Base-by-base conservation (phyloP, 805 yeast genomes). In the Candida dajiaensis region DNA sequence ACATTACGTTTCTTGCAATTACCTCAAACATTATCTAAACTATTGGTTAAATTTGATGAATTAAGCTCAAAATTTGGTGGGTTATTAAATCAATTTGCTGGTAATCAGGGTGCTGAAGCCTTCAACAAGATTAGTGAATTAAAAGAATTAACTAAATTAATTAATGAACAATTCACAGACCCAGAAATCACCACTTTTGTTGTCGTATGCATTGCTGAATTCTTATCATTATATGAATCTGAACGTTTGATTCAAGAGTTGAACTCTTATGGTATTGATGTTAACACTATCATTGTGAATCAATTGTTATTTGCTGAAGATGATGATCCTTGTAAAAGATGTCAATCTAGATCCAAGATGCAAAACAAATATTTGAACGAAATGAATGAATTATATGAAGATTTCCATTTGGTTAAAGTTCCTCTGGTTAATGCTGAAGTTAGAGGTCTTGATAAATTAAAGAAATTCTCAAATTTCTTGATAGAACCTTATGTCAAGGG, bases 221-320 rank as follows among this genome's bases (percentile, higher is more conserved):
- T 94, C 69, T 75, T 94, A 62, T 90, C 98, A 2, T 73, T 94
- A 41, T 94, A 94, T 67, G 99, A 94, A 69, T 92, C 98, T 18
- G 99, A 94, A 71, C 83, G 99, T 70, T 80, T 94, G 82, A 87
- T 94, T 56, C 99, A 94, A 71, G 99, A 94, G 66, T 78, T 94
- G 65, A 85, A 89, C 69, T 81, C 92, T 45, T 94, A 88, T 69
- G 86, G 89, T 55, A 94, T 94, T 84, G 99, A 94, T 67, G 96
- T 95, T 52, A 92, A 89, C 67, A 85, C 97, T 35, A 94, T 94
- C 60, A 90, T 94, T 52, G 96, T 95, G 45, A 94, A 94, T 70
- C 99, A 94, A 69, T 76, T 94, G 54, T 72, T 94, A 50, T 87
- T 85, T 69, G 94, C 97, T n/a, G 83, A 80, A 46, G 52, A 64